Base-by-base conservation (phyloP, 2,329 filamentous ascomycete species). In the Scedosporium boydii region DNA sequence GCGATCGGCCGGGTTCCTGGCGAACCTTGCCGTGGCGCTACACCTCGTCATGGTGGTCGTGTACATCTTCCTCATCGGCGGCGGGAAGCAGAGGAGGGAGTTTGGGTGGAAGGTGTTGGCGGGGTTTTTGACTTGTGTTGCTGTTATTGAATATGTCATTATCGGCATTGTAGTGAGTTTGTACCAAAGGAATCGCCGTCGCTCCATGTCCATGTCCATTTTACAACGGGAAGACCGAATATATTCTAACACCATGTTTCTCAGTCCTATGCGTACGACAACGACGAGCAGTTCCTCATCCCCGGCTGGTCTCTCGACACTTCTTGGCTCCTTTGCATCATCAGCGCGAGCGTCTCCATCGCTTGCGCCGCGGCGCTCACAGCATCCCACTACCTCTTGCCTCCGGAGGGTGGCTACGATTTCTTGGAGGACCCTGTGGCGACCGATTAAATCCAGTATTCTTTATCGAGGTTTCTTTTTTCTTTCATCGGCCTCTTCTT, bases 381-480 rank as follows among this genome's bases (percentile, higher is more conserved):
- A 1, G 75, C 85, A 10, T 89, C 90, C 1, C 88, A 87, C 4
- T 84, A 86, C 64, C 74, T 89, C 23, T 78, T 96, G 53, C 88
- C 91, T 0, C 82, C 86, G 0, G 93, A 97, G 72, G 90, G 89
- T 69, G 93, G 91, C 62, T 97, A 96, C 76, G 90, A 96, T 72
- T 83, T 90, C 65, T 70, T 84, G 64, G 70, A 75, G 12, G 81
- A 83, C 29, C 75, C 78, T 3, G 63, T 76, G 21, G 73, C 46
- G 23, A 29, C 44, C 21, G 58, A 14, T 26, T 23, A 53, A 29
- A 27, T 14, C 44, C 34, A 38, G 9, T 14, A 16, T 58, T 21
- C 7, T 27, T 41, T 21, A 6, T n/a, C 18, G 12, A 29, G 3
- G 12, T 58, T 58, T 16, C 34, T n/a, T 3, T n/a, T 3, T 60